A percentile compares a stretch with the other conserved stretches of the same genome.
These are phyloP conservation scores for Blastobotrys aristatus DNA, from an alignment of 1,139 yeast genomes.

Conservation along the genomic window DNA sequence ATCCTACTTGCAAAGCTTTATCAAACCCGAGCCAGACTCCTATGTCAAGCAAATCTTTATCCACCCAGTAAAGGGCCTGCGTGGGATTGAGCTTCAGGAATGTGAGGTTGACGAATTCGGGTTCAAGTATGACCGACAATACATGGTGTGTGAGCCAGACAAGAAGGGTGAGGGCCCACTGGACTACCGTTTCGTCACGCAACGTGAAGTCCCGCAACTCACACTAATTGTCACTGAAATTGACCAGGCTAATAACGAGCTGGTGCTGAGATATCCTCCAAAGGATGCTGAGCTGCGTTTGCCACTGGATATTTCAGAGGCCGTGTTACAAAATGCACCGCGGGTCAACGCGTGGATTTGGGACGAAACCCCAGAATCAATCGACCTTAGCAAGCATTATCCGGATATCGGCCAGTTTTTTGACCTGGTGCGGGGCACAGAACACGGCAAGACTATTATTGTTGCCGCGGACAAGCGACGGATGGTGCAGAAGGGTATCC, in stretches of 20 bases:
- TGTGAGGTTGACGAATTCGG: constrained; percentile 39
- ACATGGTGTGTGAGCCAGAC: constrained; percentile 35
- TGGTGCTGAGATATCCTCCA: constrained; percentile 31
- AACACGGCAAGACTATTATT: constrained; percentile 28
- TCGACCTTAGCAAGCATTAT: constrained; percentile 15
- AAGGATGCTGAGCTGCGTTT: constrained; percentile 15
- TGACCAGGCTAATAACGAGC: constrained; percentile 25
- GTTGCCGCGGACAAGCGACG: constrained; percentile 36
- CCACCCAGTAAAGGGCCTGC: constrained; percentile 41
- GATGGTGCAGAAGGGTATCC: constrained; percentile 28
- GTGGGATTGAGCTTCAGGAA: constrained; percentile 35
- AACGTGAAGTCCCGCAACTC: constrained; percentile 36
- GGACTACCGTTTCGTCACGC: constrained; percentile 33
- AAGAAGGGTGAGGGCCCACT: constrained; percentile 13
- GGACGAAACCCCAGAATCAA: constrained; percentile 18
- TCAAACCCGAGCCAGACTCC: background rate
- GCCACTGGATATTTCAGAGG: constrained; percentile 28
- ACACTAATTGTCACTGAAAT: constrained; percentile 31
- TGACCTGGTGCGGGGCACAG: constrained; percentile 18
- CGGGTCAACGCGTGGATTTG: constrained; percentile 17
- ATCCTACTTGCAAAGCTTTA: background rate
- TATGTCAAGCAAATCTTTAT: constrained; percentile 30
- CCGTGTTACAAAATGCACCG: constrained; percentile 8
- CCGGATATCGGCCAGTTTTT: constrained; percentile 19
- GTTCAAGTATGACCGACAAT: constrained; percentile 41